Evolutionary conservation across 2,329 filamentous ascomycete genomes (phyloP).

Genomic region (Coniochaeta hoffmannii): DNA sequence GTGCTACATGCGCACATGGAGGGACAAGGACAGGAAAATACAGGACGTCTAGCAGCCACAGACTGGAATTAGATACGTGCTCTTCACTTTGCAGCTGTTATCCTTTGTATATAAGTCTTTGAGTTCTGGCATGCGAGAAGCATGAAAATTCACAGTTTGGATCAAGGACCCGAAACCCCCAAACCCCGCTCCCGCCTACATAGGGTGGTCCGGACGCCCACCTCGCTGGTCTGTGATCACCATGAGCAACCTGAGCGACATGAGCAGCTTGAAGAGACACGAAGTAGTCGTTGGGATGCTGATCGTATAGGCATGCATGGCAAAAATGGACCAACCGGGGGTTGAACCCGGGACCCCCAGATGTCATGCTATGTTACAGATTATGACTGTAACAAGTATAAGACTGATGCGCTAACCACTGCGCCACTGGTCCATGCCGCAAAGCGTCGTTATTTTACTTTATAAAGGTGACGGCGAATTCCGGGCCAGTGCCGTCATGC

Average conservation of each 20-base stretch:
- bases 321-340: slow-evolving; percentile 1
- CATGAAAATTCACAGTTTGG: no score
- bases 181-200: no score
- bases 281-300: not conserved
- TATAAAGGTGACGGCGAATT: not conserved
- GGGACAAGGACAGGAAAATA: not conserved
- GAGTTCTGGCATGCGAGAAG: no score
- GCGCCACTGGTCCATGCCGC: not conserved
- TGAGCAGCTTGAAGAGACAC: slow-evolving; percentile 1
- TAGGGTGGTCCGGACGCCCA: no score
- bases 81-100: no score
- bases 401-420: slow-evolving; percentile 2
- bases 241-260: no score
- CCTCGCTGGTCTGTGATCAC: no score
- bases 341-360: slow-evolving; percentile 1
- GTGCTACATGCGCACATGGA: no score
- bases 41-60: not conserved
- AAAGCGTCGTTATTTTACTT: not conserved
- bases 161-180: no score
- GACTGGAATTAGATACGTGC: not conserved
- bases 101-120: no score
- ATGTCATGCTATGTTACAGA: not conserved
- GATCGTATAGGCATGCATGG: no score
- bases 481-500: not conserved
- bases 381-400: not conserved